Percentiles rank a stretch among this genome's conserved stretches.
Conservation (phyloP, 495 filamentous ascomycete species). For the Hypoxylon fragiforme region DNA sequence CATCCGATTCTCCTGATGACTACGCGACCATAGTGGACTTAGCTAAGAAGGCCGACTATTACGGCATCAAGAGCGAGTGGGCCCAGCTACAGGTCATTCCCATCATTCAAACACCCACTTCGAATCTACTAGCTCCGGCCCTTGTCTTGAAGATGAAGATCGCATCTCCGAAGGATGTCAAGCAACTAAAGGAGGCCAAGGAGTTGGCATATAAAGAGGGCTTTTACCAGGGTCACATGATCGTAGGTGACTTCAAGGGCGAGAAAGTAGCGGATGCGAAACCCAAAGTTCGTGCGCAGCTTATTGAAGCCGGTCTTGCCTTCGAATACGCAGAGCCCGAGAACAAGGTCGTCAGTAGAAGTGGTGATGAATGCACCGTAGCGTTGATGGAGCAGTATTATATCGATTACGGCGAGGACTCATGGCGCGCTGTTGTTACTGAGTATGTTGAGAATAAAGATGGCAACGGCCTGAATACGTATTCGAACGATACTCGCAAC, state of each 20-base stretch:
- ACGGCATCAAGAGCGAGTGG: conserved; percentile 97
- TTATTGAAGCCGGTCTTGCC: conserved; percentile 78
- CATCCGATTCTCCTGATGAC: conserved; percentile 94
- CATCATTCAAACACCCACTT: conserved; percentile 87
- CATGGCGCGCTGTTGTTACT: conserved; percentile 62
- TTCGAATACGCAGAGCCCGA: conserved; percentile 95
- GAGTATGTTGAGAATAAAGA: conserved; percentile 67
- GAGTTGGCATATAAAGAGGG: conserved; percentile 95
- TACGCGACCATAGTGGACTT: conserved; percentile 87
- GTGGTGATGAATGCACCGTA: conserved; percentile 87
- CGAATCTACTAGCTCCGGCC: conserved; percentile 77
- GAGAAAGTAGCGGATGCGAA: conserved; percentile 84
- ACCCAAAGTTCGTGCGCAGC: conserved; percentile 76
- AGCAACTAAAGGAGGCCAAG: conserved; percentile 89
- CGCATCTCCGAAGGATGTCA: conserved; percentile 89
- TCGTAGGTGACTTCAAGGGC: conserved; percentile 85
- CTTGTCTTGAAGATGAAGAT: conserved; percentile 95
- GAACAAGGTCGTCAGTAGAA: conserved; percentile 80
- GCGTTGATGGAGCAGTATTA: conserved; percentile 97
- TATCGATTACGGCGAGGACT: conserved; percentile 72
- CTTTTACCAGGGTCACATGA: conserved; percentile 95
- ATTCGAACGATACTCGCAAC: conserved; percentile 76
- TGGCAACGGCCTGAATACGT: conserved; percentile 73
- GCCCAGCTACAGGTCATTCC: conserved; percentile 83
- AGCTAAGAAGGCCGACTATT: conserved; percentile 95